Percentiles rank a stretch among this genome's conserved stretches.
phyloP scores from a whole-genome alignment of 2,329 filamentous ascomycete species.

The Macrophomina tecta region DNA sequence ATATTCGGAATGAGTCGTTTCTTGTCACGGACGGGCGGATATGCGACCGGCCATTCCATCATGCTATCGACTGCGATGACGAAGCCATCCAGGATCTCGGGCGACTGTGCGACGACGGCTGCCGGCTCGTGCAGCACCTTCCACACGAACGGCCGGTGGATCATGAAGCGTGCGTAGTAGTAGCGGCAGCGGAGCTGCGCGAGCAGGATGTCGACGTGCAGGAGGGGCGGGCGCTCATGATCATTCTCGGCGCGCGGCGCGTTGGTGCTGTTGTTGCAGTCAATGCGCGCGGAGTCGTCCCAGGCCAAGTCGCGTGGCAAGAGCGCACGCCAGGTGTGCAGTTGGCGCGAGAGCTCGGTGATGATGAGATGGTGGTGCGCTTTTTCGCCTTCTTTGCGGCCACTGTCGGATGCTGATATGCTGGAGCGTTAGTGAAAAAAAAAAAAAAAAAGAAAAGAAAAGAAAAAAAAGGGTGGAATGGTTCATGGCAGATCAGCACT shows the following conservation, averaged over 20 bases:
- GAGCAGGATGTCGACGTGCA: slow-evolving; percentile 37
- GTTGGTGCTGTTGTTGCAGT: background rate
- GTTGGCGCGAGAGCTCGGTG: slow-evolving; percentile 58
- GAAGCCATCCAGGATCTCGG: background rate
- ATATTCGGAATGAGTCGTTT: slow-evolving; percentile 65
- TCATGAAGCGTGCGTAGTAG: slow-evolving; percentile 31
- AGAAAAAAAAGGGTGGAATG: too few relatives aligned
- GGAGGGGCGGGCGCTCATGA: background rate
- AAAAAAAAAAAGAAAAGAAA: too few relatives aligned
- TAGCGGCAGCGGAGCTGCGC: slow-evolving; percentile 31
- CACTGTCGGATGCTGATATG: background rate
- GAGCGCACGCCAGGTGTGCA: slow-evolving; percentile 64
- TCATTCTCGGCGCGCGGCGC: too few relatives aligned
- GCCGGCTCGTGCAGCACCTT: slow-evolving; percentile 44
- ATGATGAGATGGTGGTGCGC: slow-evolving; percentile 40
- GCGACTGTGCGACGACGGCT: slow-evolving; percentile 37
- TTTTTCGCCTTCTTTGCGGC: slow-evolving; percentile 30
- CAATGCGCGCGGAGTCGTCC: slow-evolving; percentile 52
- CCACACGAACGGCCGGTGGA: slow-evolving; percentile 30
- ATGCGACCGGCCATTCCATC: slow-evolving; percentile 64
- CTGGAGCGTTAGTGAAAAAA: too few relatives aligned
- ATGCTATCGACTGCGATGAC: slow-evolving; percentile 54
- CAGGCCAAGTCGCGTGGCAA: slow-evolving; percentile 62
- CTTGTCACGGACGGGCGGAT: slow-evolving; percentile 62
- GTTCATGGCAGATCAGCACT: slow-evolving; percentile 33